Base-by-base conservation (phyloP, 2,329 filamentous ascomycete species). In the Magnaporthales sp. region DNA sequence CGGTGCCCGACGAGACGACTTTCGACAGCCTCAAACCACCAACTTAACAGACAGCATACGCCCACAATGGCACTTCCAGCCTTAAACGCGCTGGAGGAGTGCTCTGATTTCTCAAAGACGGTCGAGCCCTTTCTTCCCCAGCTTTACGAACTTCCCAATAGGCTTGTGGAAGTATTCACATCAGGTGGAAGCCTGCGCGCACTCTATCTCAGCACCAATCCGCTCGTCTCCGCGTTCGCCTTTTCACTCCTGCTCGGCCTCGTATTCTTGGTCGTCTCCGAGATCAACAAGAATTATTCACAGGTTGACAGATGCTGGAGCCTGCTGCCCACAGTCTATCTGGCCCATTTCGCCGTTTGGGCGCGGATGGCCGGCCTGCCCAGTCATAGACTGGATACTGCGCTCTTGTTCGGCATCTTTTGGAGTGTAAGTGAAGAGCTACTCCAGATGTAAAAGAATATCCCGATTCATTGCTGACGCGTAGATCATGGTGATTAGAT, bases 251-350 rank as follows among this genome's bases (percentile, higher is more conserved):
- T 87, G 56, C 77, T 96, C n/a, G 87, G 87, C 1, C 84, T 84
- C 5, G 73, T 95, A 30, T 91, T 96, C 72, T 80, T 97, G 27
- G 74, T 94, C 32, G 80, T 88, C 5, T 91, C 93, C 0, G 94
- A 98, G 77, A 78, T 92, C 79, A 98, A 96, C 79, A 86, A 85
- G 73, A 99, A 99, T 77, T 97, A 93, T 77, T 97, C 93, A n/a
- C 95, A 99, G 78, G 89, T 99, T 58, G 95, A 99, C 77, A 88
- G 95, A 63, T 80, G 90, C 72, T 99, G 95, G 95, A 95, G 92
- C 74, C 83, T 99, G 68, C 79, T 99, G 64, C 95, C 95, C 1
- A 89, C 91, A 8, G 74, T 97, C 64, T 98, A 96, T 78, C 90
- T 95, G 75, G 84, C 88, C 6, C 93, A 99, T 77, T 95, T 91